Base-by-base conservation (phyloP, 768 basidiomycete genomes). In the Hirschioporus abietinus region DNA sequence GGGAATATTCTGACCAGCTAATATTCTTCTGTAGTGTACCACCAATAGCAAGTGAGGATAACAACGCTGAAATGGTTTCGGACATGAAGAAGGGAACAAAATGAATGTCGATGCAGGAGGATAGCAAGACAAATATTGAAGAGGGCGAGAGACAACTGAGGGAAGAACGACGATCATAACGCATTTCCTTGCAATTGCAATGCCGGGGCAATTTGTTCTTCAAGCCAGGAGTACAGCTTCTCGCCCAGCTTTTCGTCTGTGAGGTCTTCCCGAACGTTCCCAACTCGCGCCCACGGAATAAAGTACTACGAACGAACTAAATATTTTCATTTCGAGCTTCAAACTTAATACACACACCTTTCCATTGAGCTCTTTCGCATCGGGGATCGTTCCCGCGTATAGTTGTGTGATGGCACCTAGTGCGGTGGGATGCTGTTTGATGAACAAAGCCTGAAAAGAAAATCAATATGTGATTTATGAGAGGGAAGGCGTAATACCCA, bases 171-270 rank as follows among this genome's bases (percentile, higher is more conserved):
- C 7, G 15, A 36, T 36, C 35, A 36, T 36, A 15, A 36, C 15
- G 35, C 35, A 52, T 52, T 20, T 20, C 1, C 12, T 12, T 52
- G 42, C 42, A 15, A 20, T 15, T 15, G 3, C 42, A 52, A 71
- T 65, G 20, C 24, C 12, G 58, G 60, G 23, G 62, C 67, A 36
- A 74, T 68, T 62, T 78, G 76, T 52, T 78, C 76, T 63, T 79
- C 76, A 25, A 76, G 70, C 78, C 79, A 79, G 7, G 71, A 70
- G 76, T 77, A 79, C 34, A 79, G 65, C 15, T 74, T 69, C 30
- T 60, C 67, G 15, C 69, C 75, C n/a, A 72, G 52, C 61, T 71
- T 66, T 3, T 71, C 67, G 60, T 78, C 72, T 17, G 67, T 64
- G 15, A 70, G 70, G 20, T 68, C 69, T 26, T 65, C n/a, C 15